Base-by-base conservation (phyloP, 1,284 basidiomycete genomes). In the Papiliotrema terrestris region DNA sequence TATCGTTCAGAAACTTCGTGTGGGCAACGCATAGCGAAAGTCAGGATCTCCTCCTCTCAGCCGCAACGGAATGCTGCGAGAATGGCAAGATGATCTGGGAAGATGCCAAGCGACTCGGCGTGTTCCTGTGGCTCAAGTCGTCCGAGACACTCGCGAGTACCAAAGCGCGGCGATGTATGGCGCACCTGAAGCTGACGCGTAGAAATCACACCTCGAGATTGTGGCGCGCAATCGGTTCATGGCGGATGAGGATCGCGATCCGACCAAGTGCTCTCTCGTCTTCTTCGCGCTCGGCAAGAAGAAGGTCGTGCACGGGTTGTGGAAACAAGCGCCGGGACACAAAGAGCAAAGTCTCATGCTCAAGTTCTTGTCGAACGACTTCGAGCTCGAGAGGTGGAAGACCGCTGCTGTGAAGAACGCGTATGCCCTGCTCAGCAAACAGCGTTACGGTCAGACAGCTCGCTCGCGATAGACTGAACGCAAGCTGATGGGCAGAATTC, bases 391-490 rank as follows among this genome's bases (percentile, higher is more conserved):
- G 1, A 83, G 92, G 19, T 98, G 95, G 95, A 85, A 85, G 60
- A 91, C 89, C 15, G 94, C 94, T 0, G 95, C 96, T 1, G 78
- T 89, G 57, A 99, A 98, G 80, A 99, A 99, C 71, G 96, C 96
- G 1, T 98, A 88, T 76, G 91, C 91, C 1, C 78, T 99, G 38
- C 75, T 98, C 57, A 84, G 90, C 70, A 96, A 94, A 77, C 88
- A 87, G 60, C 84, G 93, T n/a, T 96, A 89, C 68, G 88, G 92
- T 93, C 54, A 56, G 85, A 76, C 13, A 17, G 13, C 6, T 44
- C 23, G 45, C 25, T 13, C 17, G 13, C 23, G 22, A 11, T 2
- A 9, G 36, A 8, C 15, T 17, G 44, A 22, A 2, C 25, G 8
- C 15, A 8, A 35, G 43, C 49, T 50, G 37, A 55, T 54, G 26